These are phyloP conservation scores for Parascedosporium putredinis DNA, from an alignment of 2,329 filamentous ascomycete species.

Conservation along the genomic window DNA sequence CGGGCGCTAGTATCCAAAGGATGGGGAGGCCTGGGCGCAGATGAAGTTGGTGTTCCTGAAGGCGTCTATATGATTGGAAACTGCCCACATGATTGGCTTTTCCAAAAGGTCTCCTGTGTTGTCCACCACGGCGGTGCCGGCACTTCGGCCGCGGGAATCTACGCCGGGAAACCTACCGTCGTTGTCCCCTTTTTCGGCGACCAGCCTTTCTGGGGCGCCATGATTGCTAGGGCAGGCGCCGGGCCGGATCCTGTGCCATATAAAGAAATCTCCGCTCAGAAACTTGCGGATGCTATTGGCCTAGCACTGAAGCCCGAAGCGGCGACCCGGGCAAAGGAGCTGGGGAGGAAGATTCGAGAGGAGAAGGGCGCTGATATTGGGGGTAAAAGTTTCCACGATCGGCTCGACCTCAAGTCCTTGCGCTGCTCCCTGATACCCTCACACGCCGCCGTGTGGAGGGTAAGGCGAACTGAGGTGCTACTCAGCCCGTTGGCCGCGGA, in stretches of 20 bases:
- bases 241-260: conserved; percentile 61
- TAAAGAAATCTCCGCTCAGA: conserved; percentile 55
- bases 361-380: conserved; percentile 56
- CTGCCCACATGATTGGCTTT: conserved; percentile 82
- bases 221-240: conserved; percentile 62
- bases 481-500: conserved; percentile 66
- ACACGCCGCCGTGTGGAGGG: conserved; percentile 62
- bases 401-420: conserved; percentile 55
- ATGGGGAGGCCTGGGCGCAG: conserved; percentile 75
- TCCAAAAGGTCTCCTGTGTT: conserved; percentile 68
- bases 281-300: conserved; percentile 53
- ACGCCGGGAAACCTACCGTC: conserved; percentile 68
- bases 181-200: conserved; percentile 83
- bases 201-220: conserved; percentile 74
- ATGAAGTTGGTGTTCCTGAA: conserved; percentile 58
- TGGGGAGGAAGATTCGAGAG: conserved; percentile 55
- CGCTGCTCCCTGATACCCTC: conserved; percentile 60
- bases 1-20: conserved; percentile 77
- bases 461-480: conserved; percentile 55
- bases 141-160: conserved; percentile 79
- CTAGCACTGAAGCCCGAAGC: conserved; percentile 51
- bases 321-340: conserved; percentile 40
- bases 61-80: conserved; percentile 77
- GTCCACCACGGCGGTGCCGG: conserved; percentile 84
- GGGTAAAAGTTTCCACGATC: conserved; percentile 59